phyloP scores from a whole-genome alignment of 2,329 filamentous ascomycete species.

The Beauveria bassiana region DNA sequence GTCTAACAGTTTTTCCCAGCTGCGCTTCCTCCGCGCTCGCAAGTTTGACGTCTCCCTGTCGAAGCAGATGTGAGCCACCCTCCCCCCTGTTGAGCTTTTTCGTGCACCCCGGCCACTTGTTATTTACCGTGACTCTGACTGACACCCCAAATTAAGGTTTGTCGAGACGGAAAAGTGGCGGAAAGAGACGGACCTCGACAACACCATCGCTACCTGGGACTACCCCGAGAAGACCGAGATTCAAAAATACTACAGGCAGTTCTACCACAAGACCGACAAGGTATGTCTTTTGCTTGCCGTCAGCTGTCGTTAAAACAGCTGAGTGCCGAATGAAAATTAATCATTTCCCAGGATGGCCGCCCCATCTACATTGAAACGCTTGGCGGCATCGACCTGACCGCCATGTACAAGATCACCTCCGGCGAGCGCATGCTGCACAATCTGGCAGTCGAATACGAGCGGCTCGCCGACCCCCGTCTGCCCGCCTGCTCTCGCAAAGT shows the following conservation, averaged over 20 bases:
- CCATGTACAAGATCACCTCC: conserved; percentile 89
- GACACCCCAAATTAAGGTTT: conserved; percentile 56
- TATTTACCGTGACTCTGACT: conserved; percentile 14
- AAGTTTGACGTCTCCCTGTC: conserved; percentile 84
- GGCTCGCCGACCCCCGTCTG: conserved; percentile 83
- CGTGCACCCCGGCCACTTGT: not conserved
- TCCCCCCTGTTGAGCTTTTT: not conserved
- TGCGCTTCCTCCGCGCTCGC: conserved; percentile 86
- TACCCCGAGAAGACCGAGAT: conserved; percentile 80
- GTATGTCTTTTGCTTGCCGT: conserved; percentile 29
- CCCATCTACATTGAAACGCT: conserved; percentile 96
- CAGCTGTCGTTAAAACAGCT: not conserved
- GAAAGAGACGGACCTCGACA: conserved; percentile 75
- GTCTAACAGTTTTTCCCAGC: conserved; percentile 32
- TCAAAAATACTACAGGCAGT: conserved; percentile 91
- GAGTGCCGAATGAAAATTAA: not conserved
- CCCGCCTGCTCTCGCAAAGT: conserved; percentile 92
- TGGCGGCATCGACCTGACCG: conserved; percentile 82
- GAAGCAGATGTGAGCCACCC: conserved; percentile 71
- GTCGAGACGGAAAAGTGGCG: conserved; percentile 86
- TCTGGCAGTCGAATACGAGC: conserved; percentile 96
- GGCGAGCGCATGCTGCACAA: conserved; percentile 93
- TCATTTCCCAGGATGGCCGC: conserved; percentile 66
- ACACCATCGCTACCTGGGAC: conserved; percentile 71
- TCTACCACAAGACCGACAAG: conserved; percentile 96